A percentile compares a stretch with the other conserved stretches of the same genome.
These are phyloP conservation scores for Paradendryphiella salina DNA, from an alignment of 2,329 filamentous ascomycete genomes.

Conservation along the genomic window DNA sequence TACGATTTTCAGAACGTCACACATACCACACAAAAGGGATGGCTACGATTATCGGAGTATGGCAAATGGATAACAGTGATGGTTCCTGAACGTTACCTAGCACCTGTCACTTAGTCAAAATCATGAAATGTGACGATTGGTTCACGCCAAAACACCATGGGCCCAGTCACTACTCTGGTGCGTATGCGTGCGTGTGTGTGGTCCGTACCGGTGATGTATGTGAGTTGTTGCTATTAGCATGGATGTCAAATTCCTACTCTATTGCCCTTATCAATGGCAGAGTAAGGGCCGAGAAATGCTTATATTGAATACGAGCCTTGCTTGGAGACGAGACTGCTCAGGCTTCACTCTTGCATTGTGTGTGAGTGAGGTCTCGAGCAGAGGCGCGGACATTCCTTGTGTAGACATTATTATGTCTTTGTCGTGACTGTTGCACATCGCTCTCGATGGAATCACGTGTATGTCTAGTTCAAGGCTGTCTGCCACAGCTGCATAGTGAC, in stretches of 20 bases:
- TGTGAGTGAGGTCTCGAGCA: constrained; percentile 27
- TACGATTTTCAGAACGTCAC: constrained; percentile 35
- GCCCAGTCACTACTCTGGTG: neutral
- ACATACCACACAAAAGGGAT: constrained; percentile 33
- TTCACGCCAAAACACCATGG: constrained; percentile 37
- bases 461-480: too few relatives aligned
- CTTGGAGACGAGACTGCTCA: constrained; percentile 41
- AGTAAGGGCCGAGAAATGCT: constrained; percentile 99
- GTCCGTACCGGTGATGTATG: neutral
- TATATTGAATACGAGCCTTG: constrained; percentile 45
- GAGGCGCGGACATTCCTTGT: constrained; percentile 30
- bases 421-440: neutral
- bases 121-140: constrained; percentile 44
- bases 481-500: too few relatives aligned
- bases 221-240: constrained; percentile 63
- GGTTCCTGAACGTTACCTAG: constrained; percentile 36
- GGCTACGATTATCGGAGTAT: constrained; percentile 41
- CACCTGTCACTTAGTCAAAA: constrained; percentile 43
- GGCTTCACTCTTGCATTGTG: constrained; percentile 18
- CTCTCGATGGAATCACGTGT: too few relatives aligned
- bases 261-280: constrained; percentile 73
- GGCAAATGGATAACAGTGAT: constrained; percentile 34
- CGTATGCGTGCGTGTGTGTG: constrained; percentile 2
- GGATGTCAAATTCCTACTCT: constrained; percentile 99
- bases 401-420: neutral